phyloP scores from a whole-genome alignment of 768 basidiomycete genomes.

The Coprinopsis sp. region DNA sequence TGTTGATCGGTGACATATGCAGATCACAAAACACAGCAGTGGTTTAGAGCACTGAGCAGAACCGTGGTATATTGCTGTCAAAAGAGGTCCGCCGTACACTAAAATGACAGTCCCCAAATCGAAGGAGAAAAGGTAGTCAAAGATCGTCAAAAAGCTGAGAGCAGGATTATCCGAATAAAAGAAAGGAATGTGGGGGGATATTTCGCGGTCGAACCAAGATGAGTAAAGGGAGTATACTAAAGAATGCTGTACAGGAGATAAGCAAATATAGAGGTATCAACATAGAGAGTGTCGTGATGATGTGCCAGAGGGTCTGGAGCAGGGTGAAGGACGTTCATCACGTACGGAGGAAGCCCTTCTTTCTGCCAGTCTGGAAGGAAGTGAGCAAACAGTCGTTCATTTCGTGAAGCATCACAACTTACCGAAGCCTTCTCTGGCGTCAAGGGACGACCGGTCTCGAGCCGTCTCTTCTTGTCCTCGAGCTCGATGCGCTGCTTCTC shows the following conservation, averaged over 20 bases:
- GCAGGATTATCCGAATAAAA: constrained; percentile 44
- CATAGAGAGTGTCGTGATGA: constrained; percentile 26
- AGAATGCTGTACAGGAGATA: constrained; percentile 33
- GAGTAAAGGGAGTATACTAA: constrained; percentile 32
- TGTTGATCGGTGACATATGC: constrained; percentile 29
- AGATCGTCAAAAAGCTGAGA: constrained; percentile 48
- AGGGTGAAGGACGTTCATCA: constrained; percentile 33
- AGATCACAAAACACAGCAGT: not conserved
- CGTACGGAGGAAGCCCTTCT: constrained; percentile 74
- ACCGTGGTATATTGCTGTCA: constrained; percentile 45
- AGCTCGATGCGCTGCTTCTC: constrained; percentile 95
- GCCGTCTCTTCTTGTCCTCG: constrained; percentile 96
- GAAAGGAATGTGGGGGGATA: constrained; percentile 51
- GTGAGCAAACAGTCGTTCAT: constrained; percentile 14
- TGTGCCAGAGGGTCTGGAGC: constrained; percentile 17
- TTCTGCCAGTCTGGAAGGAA: constrained; percentile 48
- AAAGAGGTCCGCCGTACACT: constrained; percentile 29
- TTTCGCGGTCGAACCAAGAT: constrained; percentile 50
- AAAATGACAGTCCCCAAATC: constrained; percentile 38
- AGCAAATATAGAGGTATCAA: constrained; percentile 26
- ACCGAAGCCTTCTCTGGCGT: constrained; percentile 92
- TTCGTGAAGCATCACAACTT: constrained; percentile 28
- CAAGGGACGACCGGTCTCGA: constrained; percentile 91
- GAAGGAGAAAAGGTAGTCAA: constrained; percentile 37
- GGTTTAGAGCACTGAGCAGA: constrained; percentile 7